phyloP scores from a whole-genome alignment of 495 filamentous ascomycete genomes.

The Wilcoxina mikolae region DNA sequence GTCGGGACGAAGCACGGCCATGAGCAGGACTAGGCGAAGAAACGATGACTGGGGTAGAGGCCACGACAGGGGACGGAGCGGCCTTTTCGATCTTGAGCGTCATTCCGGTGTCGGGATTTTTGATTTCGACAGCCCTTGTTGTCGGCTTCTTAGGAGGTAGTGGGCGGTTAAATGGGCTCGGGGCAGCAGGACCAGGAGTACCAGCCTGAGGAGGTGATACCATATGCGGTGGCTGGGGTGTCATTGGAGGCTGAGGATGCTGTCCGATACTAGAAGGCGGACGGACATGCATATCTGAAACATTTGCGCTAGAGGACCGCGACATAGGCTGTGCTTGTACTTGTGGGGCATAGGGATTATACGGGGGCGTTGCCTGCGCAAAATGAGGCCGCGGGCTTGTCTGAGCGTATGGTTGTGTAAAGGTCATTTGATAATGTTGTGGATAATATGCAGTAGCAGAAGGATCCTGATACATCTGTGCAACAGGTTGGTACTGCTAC shows the following conservation, averaged over 20 bases:
- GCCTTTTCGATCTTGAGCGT: constrained; percentile 11
- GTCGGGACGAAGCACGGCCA: constrained; percentile 40
- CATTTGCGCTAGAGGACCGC: constrained; percentile 21
- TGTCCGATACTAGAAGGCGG: constrained; percentile 26
- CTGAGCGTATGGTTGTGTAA: constrained; percentile 13
- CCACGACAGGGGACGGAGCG: constrained; percentile 19
- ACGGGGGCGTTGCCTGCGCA: constrained; percentile 5
- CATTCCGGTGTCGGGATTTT: constrained; percentile 13
- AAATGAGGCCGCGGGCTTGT: constrained; percentile 19
- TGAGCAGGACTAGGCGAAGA: constrained; percentile 51
- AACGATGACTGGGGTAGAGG: constrained; percentile 46
- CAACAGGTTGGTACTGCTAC: not conserved
- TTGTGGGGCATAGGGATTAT: constrained; percentile 4
- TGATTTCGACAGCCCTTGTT: constrained; percentile 21
- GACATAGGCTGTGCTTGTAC: constrained; percentile 16
- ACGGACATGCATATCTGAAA: constrained; percentile 22
- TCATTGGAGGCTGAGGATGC: constrained; percentile 15
- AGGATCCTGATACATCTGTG: not conserved
- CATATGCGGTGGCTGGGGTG: constrained; percentile 16
- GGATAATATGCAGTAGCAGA: constrained; percentile 9
- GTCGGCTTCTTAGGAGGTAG: not conserved
- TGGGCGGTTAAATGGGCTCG: too few relatives aligned
- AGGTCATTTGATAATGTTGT: constrained; percentile 7
- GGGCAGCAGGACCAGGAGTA: too few relatives aligned
- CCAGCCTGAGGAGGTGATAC: not conserved